These are phyloP conservation scores for Trichoderma koningii DNA, from an alignment of 2,329 filamentous ascomycete genomes.

Conservation along the genomic window DNA sequence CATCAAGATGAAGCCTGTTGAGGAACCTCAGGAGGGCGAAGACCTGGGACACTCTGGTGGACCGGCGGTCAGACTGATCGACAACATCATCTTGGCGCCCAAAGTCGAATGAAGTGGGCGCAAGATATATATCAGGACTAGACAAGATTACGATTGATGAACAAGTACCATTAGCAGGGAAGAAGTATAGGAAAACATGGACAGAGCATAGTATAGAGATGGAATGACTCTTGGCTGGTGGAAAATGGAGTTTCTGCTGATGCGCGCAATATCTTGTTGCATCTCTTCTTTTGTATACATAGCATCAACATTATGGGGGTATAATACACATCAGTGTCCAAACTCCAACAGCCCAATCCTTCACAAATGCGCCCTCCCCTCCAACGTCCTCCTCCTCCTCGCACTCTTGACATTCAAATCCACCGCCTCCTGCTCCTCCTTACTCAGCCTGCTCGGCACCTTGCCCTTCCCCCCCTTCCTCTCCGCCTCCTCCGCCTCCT, in stretches of 20 bases:
- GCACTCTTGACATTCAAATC: slow-evolving; percentile 49
- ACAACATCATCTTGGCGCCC: slow-evolving; percentile 74
- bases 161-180: background rate
- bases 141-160: slow-evolving; percentile 15
- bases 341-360: background rate
- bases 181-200: background rate
- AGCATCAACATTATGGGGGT: slow-evolving; percentile 17
- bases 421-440: slow-evolving; percentile 52
- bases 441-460: slow-evolving; percentile 48
- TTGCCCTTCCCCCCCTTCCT: slow-evolving; percentile 40
- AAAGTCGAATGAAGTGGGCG: slow-evolving; percentile 40
- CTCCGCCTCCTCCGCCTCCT: slow-evolving; percentile 50
- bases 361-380: slow-evolving; percentile 55
- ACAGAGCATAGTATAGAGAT: background rate
- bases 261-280: background rate
- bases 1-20: slow-evolving; percentile 83
- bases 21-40: slow-evolving; percentile 69
- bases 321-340: slow-evolving; percentile 20
- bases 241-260: background rate
- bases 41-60: slow-evolving; percentile 72
- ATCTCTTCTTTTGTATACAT: slow-evolving; percentile 15
- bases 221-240: background rate
- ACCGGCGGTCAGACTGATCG: slow-evolving; percentile 82
- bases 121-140: no score
- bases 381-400: slow-evolving; percentile 51